Base-by-base conservation (phyloP, 192 early-diverging fungal genomes). In the Coemansia furcata region DNA sequence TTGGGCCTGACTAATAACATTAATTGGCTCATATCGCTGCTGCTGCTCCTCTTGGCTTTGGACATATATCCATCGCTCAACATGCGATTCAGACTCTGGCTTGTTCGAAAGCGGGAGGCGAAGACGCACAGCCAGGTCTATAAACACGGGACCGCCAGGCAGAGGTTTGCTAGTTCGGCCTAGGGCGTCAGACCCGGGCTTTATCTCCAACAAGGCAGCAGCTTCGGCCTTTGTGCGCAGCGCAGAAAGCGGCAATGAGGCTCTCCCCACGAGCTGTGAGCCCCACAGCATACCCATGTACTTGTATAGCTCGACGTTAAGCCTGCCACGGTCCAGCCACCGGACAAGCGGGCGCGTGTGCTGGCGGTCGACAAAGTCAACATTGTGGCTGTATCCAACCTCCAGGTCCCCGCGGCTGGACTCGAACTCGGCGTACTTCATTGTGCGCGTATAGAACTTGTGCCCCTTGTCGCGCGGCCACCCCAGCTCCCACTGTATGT, bases 281-380 rank as follows among this genome's bases (percentile, higher is more conserved):
- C 78, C 78, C 78, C 78, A 81, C 8, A 81, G 52, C 21, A 81
- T 55, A 35, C 78, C 78, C 65, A 60, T 57, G 62, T 81, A 81
- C 67, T 76, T 75, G 73, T 81, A 68, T 37, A 81, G 72, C 63
- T 81, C 78, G 26, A 81, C 47, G 9, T 39, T 47, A 21, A 81
- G 70, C 60, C 60, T 67, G 35, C 73, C 78, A 55, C 78, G 66
- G 36, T 81, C 78, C 43, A 68, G 64, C 78, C 78, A 81, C 1
- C 78, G 62, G 63, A 60, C 35, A 38, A 81, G 55, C 29, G 78
- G 78, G 9, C 78, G 78, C 44, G 60, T 61, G 37, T 62, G 29
- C 17, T 67, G 69, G 26, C 78, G 66, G 40, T 81, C 73, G 11
- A 81, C 60, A 68, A 81, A 67, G 12, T 72, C 77, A 40, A 76